A percentile compares a stretch with the other conserved stretches of the same genome.
Conservation (phyloP, 1,284 basidiomycete genomes). For the Irpex lacteus region DNA sequence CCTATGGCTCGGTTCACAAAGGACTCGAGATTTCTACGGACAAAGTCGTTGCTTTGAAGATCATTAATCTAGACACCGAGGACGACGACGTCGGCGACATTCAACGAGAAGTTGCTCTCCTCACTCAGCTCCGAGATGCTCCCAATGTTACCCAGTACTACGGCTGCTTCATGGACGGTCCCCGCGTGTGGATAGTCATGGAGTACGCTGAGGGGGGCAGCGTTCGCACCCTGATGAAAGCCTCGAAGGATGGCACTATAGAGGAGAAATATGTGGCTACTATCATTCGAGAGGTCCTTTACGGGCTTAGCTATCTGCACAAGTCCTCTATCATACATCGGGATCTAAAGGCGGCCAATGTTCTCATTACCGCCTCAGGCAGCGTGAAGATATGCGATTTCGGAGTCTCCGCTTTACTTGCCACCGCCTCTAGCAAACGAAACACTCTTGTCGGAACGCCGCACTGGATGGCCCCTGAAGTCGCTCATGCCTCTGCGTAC, state of each 20-base stretch:
- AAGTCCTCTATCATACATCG: conserved; percentile 94
- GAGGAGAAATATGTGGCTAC: conserved; percentile 90
- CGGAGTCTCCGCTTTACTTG: conserved; percentile 91
- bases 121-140: conserved; percentile 85
- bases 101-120: conserved; percentile 91
- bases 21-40: conserved; percentile 84
- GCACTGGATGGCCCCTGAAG: conserved; percentile 99
- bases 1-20: conserved; percentile 95
- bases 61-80: conserved; percentile 96
- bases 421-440: conserved; percentile 85
- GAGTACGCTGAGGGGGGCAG: conserved; percentile 96
- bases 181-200: conserved; percentile 99
- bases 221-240: conserved; percentile 85
- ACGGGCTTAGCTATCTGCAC: conserved; percentile 87
- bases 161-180: conserved; percentile 92
- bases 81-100: conserved; percentile 98
- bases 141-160: conserved; percentile 96
- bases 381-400: conserved; percentile 96
- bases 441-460: conserved; percentile 96
- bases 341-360: conserved; percentile 96
- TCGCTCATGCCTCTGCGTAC: conserved; percentile 87
- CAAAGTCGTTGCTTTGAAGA: conserved; percentile 92
- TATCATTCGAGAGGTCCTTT: conserved; percentile 87
- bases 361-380: conserved; percentile 84
- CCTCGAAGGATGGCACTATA: conserved; percentile 78